Percentiles rank a stretch among this genome's conserved stretches.
These are phyloP conservation scores for Medicago lupulina DNA, from an alignment of 306 rosid species.

Conservation along the genomic window DNA sequence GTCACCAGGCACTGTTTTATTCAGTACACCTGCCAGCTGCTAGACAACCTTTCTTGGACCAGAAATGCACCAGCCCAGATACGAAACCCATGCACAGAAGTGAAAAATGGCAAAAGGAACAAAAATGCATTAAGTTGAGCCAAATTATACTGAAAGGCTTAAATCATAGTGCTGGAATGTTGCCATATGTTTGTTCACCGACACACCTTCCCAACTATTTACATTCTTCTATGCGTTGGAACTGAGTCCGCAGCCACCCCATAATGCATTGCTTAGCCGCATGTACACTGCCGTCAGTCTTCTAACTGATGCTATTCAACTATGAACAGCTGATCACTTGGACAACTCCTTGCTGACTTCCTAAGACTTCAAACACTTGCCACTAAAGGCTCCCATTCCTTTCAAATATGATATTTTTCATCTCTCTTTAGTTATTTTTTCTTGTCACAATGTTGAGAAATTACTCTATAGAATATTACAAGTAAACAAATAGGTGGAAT, in stretches of 20 bases:
- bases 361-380: not conserved
- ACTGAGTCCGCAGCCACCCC: not conserved
- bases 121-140: not conserved
- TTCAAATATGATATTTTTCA: not conserved
- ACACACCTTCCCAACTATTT: not conserved
- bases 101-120: not conserved
- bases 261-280: not conserved
- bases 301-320: not conserved
- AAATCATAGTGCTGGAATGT: not conserved
- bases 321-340: not conserved
- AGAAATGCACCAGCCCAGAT: not conserved
- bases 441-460: not conserved
- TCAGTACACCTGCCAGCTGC: constrained; percentile 1
- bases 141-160: not conserved
- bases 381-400: not conserved
- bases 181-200: not conserved
- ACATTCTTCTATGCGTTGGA: not conserved
- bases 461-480: not conserved
- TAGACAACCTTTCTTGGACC: not conserved
- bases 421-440: not conserved
- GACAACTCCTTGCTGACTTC: not conserved
- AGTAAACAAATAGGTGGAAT: not conserved
- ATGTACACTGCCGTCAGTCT: not conserved
- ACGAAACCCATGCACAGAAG: not conserved
- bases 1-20: not conserved